Percentiles rank a stretch among this genome's conserved stretches.
Conservation (phyloP, 768 basidiomycete species). For the Fomitopsis serialis region DNA sequence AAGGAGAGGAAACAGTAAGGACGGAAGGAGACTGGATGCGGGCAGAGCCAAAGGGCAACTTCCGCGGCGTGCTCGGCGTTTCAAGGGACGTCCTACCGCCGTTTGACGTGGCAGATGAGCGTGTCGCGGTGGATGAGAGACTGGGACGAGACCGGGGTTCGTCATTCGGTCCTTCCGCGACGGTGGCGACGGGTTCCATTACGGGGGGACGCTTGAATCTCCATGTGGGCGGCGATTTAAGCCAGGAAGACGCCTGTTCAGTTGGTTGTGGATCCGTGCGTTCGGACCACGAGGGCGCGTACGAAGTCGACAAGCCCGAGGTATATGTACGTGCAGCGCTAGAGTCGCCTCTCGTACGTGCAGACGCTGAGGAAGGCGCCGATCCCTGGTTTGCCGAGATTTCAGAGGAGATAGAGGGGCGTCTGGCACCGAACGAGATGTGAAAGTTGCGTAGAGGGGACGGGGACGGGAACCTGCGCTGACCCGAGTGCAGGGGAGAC, state of each 20-base stretch:
- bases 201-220: constrained; percentile 44
- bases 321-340: constrained; percentile 33
- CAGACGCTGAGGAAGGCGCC: constrained; percentile 13
- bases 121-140: constrained; percentile 56
- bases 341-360: constrained; percentile 4
- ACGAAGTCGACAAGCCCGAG: constrained; percentile 43
- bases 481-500: constrained; percentile 24
- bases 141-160: constrained; percentile 43
- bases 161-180: constrained; percentile 5
- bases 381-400: constrained; percentile 29
- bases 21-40: constrained; percentile 30
- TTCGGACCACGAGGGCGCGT: constrained; percentile 9
- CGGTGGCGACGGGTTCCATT: constrained; percentile 46
- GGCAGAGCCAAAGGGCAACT: constrained; percentile 28
- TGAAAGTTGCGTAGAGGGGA: constrained; percentile 37
- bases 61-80: constrained; percentile 33
- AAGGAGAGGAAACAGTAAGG: constrained; percentile 29
- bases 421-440: constrained; percentile 37
- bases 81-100: constrained; percentile 29
- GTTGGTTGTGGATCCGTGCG: constrained; percentile 8
- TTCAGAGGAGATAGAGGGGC: constrained; percentile 33
- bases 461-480: constrained; percentile 30
- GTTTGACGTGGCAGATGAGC: constrained; percentile 37
- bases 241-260: constrained; percentile 7
- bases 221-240: constrained; percentile 14